phyloP scores from a whole-genome alignment of 2,329 filamentous ascomycete genomes.

The Cladophialophora psammophila region DNA sequence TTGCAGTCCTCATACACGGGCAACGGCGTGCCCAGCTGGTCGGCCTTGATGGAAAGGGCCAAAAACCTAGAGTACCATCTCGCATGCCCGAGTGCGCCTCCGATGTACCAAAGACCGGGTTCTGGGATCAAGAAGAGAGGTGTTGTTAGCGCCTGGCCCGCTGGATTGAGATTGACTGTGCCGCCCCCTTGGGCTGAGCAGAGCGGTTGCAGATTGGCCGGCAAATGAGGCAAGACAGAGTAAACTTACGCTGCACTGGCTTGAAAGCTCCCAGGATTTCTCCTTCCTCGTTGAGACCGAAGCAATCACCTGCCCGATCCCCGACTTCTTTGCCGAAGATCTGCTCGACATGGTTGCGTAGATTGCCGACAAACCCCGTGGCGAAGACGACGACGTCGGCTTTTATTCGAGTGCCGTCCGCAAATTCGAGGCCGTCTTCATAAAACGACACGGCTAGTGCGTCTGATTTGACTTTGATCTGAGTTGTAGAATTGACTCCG shows the following conservation, averaged over 20 bases:
- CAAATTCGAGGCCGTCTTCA: slow-evolving; percentile 51
- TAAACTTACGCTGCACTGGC: slow-evolving; percentile 29
- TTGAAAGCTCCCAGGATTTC: slow-evolving; percentile 54
- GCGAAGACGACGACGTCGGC: slow-evolving; percentile 58
- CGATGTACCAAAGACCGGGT: too few relatives aligned
- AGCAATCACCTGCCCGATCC: slow-evolving; percentile 53
- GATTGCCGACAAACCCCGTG: slow-evolving; percentile 55
- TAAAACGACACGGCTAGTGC: slow-evolving; percentile 47
- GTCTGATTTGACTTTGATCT: slow-evolving; percentile 55
- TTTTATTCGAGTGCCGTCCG: slow-evolving; percentile 50
- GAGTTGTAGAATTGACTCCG: neutral
- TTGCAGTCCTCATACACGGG: too few relatives aligned
- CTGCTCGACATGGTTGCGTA: slow-evolving; percentile 47
- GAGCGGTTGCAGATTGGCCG: too few relatives aligned
- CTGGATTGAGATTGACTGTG: too few relatives aligned
- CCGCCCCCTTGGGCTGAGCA: too few relatives aligned
- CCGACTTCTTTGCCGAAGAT: slow-evolving; percentile 53
- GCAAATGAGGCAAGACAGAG: too few relatives aligned
- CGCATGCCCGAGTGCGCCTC: too few relatives aligned
- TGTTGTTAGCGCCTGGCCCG: too few relatives aligned
- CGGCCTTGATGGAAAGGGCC: too few relatives aligned
- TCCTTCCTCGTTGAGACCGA: slow-evolving; percentile 55
- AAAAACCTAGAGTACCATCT: too few relatives aligned
- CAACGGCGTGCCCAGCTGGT: too few relatives aligned
- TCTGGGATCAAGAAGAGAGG: too few relatives aligned